Evolutionary conservation across 768 basidiomycete genomes (phyloP).

Genomic region (Exidia glandulosa): DNA sequence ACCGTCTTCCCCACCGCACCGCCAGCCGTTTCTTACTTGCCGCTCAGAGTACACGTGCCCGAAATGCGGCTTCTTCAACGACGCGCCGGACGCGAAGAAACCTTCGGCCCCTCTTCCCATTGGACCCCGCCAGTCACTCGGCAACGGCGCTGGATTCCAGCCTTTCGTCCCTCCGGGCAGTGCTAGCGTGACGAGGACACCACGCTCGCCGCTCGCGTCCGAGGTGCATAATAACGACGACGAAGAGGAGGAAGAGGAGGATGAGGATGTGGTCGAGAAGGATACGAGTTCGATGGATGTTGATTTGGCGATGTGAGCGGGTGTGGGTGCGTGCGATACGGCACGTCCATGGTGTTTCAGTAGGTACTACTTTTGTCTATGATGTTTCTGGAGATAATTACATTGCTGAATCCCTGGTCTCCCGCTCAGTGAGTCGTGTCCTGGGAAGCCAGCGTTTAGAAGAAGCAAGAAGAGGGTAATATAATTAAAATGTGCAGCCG

Average conservation of each 20-base stretch:
- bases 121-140: background rate
- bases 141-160: background rate
- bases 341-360: no score
- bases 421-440: no score
- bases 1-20: no score
- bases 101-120: background rate
- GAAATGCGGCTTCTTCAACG: conserved; percentile 78
- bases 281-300: background rate
- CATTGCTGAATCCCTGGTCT: no score
- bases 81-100: background rate
- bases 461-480: no score
- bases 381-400: no score
- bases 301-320: background rate
- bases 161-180: background rate
- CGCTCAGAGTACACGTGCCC: conserved; percentile 71
- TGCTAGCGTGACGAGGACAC: background rate
- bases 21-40: conserved; percentile 2
- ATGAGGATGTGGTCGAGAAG: background rate
- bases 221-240: background rate
- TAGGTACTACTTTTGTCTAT: no score
- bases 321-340: no score
- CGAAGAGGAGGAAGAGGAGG: background rate
- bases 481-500: no score
- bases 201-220: background rate
- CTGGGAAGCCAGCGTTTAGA: no score